These are phyloP conservation scores for Bassia scoparia DNA, from an alignment of 148 eudicot species.

Conservation along the genomic window DNA sequence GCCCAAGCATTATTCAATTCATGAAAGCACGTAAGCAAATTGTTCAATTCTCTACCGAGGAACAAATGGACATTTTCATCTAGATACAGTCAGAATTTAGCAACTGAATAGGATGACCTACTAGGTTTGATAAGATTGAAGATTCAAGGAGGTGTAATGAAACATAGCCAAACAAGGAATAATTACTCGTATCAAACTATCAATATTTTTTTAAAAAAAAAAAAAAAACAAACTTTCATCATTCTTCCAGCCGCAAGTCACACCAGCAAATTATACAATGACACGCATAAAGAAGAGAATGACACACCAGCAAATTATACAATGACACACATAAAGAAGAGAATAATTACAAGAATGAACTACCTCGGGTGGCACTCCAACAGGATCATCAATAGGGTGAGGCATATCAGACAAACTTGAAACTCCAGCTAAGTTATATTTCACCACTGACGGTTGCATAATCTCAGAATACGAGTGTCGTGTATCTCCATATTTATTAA, in stretches of 20 bases:
- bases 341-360: background rate
- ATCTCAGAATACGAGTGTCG: conserved; percentile 38
- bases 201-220: background rate
- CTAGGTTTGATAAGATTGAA: background rate
- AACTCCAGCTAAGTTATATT: conserved; percentile 33
- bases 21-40: background rate
- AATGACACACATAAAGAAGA: background rate
- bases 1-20: background rate
- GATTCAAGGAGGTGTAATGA: background rate
- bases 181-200: too few species aligned
- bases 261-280: background rate
- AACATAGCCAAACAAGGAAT: conserved; percentile 1
- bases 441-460: conserved; percentile 22
- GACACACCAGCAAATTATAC: too few species aligned
- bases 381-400: conserved; percentile 51
- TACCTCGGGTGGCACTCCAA: conserved; percentile 93
- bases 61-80: too few species aligned
- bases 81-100: background rate
- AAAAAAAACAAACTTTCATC: background rate
- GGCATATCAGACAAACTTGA: conserved; percentile 37
- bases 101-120: background rate
- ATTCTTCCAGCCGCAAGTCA: background rate
- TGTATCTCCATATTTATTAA: conserved; percentile 32
- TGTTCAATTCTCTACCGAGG: background rate
- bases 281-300: background rate